These are phyloP conservation scores for Rhodosporidiobolus sp. DNA, from an alignment of 768 basidiomycete species.

Conservation along the genomic window DNA sequence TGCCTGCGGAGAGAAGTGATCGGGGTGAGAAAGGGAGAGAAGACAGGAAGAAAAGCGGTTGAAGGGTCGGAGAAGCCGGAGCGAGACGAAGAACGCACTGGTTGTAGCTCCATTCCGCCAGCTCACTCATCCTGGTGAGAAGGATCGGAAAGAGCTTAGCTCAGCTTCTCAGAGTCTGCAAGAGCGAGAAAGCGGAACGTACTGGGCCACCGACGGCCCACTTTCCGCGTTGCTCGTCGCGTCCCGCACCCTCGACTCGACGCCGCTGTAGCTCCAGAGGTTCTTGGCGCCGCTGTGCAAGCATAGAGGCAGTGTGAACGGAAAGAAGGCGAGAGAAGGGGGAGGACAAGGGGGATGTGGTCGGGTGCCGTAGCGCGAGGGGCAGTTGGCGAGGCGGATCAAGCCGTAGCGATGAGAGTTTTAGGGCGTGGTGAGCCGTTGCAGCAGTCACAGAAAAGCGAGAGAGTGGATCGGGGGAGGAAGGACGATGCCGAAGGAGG, in stretches of 20 bases:
- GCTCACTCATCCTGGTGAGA: slow-evolving; percentile 77
- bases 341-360: background rate
- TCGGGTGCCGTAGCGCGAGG: background rate
- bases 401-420: too few relatives aligned
- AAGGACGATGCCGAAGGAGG: background rate
- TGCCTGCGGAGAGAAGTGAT: too few relatives aligned
- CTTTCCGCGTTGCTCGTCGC: slow-evolving; percentile 63
- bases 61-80: too few relatives aligned
- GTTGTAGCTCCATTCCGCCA: slow-evolving; percentile 92
- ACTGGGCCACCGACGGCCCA: slow-evolving; percentile 83
- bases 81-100: slow-evolving; percentile 57
- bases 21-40: too few relatives aligned
- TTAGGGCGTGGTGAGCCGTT: too few relatives aligned
- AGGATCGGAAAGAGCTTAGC: too few relatives aligned
- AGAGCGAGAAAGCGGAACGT: background rate
- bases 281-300: slow-evolving; percentile 8
- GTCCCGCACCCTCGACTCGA: slow-evolving; percentile 87
- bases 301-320: background rate
- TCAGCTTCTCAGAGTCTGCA: too few relatives aligned
- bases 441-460: too few relatives aligned
- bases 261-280: slow-evolving; percentile 70
- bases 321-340: too few relatives aligned
- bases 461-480: too few relatives aligned
- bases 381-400: background rate
- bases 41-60: background rate